A percentile compares a stretch with the other conserved stretches of the same genome.
phyloP scores from a whole-genome alignment of 768 basidiomycete species.

The Cystofilobasidium ferigula region DNA sequence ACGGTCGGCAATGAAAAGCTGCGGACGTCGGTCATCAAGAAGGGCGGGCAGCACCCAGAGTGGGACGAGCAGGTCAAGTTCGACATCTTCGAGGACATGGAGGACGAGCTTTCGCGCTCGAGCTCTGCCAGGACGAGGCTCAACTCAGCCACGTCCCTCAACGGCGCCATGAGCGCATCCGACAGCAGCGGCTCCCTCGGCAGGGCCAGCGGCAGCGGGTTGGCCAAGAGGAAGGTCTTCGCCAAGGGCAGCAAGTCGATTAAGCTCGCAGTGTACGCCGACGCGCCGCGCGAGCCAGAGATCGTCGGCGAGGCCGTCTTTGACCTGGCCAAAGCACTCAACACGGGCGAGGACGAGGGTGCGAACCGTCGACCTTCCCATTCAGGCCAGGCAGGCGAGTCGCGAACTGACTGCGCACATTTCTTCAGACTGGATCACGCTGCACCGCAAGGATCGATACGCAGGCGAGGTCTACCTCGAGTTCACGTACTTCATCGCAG shows the following conservation, averaged over 20 bases:
- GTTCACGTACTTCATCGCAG: slow-evolving; percentile 79
- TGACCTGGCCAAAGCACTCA: slow-evolving; percentile 65
- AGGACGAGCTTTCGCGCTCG: slow-evolving; percentile 33
- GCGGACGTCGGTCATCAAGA: slow-evolving; percentile 61
- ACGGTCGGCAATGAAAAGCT: slow-evolving; percentile 55
- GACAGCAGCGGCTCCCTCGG: slow-evolving; percentile 28
- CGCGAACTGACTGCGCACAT: slow-evolving; percentile 30
- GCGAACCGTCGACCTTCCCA: slow-evolving; percentile 31
- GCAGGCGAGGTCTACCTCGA: slow-evolving; percentile 84
- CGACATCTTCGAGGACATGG: slow-evolving; percentile 50
- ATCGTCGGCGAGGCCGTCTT: slow-evolving; percentile 68
- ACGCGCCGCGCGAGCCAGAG: slow-evolving; percentile 64
- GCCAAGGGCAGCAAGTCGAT: slow-evolving; percentile 42
- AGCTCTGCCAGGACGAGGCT: too few species aligned
- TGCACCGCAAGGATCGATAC: slow-evolving; percentile 65
- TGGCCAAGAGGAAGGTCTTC: slow-evolving; percentile 31
- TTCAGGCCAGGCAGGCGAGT: neutral
- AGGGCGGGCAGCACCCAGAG: slow-evolving; percentile 83
- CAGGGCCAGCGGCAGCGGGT: slow-evolving; percentile 22
- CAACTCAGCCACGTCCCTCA: too few species aligned
- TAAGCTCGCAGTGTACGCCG: slow-evolving; percentile 66
- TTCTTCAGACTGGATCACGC: slow-evolving; percentile 76
- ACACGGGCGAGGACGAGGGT: slow-evolving; percentile 87
- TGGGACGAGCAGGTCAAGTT: slow-evolving; percentile 90
- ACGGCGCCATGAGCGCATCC: neutral